phyloP scores from a whole-genome alignment of 306 rosid genomes.

The Sophora flavescens region DNA sequence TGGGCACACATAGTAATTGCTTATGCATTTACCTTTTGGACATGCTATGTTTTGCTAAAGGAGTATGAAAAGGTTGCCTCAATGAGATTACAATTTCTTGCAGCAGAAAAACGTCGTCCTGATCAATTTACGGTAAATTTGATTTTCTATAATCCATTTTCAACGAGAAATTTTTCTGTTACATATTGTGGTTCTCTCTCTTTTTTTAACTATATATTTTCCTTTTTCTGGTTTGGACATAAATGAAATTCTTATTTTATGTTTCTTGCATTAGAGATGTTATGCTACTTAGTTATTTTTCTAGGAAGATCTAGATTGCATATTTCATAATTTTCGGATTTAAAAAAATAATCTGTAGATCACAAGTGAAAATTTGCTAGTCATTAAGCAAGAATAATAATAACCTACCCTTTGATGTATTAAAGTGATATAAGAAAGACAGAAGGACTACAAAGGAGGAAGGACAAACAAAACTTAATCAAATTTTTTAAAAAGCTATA shows the following conservation, averaged over 20 bases:
- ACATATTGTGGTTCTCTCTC: constrained; percentile 14
- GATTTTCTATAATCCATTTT: constrained; percentile 18
- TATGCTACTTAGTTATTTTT: constrained; percentile 34
- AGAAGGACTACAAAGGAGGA: constrained; percentile 1
- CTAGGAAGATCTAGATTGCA: constrained; percentile 24
- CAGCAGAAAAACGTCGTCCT: constrained; percentile 80
- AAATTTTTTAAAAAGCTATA: not conserved
- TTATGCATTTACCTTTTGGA: constrained; percentile 88
- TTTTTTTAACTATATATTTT: not conserved
- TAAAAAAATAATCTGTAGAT: constrained; percentile 6
- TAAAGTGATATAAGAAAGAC: not conserved
- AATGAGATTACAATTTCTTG: constrained; percentile 90
- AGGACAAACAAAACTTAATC: not conserved
- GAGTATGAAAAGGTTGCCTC: constrained; percentile 82
- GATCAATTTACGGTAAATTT: constrained; percentile 86
- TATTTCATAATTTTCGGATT: not conserved
- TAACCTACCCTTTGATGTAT: not conserved
- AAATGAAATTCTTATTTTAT: constrained; percentile 21
- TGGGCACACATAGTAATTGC: constrained; percentile 87
- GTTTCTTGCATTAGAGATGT: constrained; percentile 38
- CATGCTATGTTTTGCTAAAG: constrained; percentile 74
- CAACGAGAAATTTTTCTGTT: constrained; percentile 26
- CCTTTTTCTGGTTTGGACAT: constrained; percentile 3
- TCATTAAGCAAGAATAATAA: constrained; percentile 23
- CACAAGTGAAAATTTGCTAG: constrained; percentile 3